Conservation (phyloP, 148 eudicot species). For the Beta vulgaris region DNA sequence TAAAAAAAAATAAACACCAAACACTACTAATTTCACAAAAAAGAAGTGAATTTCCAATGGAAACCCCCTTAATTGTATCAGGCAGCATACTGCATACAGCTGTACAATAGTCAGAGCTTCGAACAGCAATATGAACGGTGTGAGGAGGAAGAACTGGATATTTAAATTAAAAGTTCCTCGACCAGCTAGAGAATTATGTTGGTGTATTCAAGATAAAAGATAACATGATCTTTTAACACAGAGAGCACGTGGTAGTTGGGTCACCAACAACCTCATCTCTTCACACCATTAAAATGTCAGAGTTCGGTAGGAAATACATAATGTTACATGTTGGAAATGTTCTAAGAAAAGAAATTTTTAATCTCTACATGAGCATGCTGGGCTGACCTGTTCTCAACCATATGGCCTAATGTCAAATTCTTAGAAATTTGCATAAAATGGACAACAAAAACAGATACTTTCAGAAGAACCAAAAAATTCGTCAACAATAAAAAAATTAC, state of each 20-base stretch:
- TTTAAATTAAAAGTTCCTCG: no score
- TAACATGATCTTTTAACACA: not conserved
- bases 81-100: no score
- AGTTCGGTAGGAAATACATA: not conserved
- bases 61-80: no score
- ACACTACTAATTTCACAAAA: no score
- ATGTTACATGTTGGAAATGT: not conserved
- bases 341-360: not conserved
- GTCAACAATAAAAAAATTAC: slow-evolving; percentile 33
- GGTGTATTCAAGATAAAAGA: not conserved
- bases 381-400: not conserved
- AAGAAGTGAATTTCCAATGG: no score
- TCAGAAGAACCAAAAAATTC: not conserved
- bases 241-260: not conserved
- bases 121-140: no score
- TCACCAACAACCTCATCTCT: not conserved
- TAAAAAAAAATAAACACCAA: no score
- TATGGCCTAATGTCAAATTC: not conserved
- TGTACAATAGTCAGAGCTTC: no score
- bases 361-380: not conserved
- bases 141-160: not conserved
- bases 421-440: not conserved
- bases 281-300: not conserved
- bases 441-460: not conserved
- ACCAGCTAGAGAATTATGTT: no score